Evolutionary conservation across 73 alveolate species (phyloP).

Genomic region (Blepharisma japonicum): DNA sequence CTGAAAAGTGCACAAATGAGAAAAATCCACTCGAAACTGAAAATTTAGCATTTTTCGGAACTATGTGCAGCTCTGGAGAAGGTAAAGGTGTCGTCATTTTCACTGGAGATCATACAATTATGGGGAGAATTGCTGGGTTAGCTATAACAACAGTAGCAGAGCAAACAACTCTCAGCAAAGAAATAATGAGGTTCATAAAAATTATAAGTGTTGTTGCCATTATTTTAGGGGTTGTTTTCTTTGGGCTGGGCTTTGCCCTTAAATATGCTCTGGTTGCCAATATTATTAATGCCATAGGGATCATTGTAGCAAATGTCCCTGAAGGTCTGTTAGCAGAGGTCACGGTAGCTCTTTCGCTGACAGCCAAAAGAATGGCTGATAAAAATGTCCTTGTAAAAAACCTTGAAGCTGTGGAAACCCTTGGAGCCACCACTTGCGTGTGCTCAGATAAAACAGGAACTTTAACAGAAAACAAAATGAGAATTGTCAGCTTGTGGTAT

Average conservation of each 20-base stretch:
- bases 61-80: conserved; percentile 89
- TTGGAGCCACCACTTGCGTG: conserved; percentile 96
- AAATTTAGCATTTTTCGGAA: conserved; percentile 93
- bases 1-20: conserved; percentile 76
- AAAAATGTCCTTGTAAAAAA: conserved; percentile 89
- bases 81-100: conserved; percentile 90
- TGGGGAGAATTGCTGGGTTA: conserved; percentile 94
- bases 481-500: conserved; percentile 88
- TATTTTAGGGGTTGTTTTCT: conserved; percentile 76
- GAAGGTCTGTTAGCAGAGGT: conserved; percentile 93
- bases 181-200: conserved; percentile 86
- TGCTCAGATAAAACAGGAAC: conserved; percentile 98
- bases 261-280: conserved; percentile 78
- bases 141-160: conserved; percentile 81
- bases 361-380: conserved; percentile 91
- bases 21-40: conserved; percentile 92
- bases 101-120: conserved; percentile 93
- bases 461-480: conserved; percentile 93
- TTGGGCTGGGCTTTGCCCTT: conserved; percentile 70
- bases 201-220: conserved; percentile 89
- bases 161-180: conserved; percentile 88
- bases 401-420: conserved; percentile 92
- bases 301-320: conserved; percentile 96
- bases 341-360: conserved; percentile 87
- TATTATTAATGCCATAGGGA: conserved; percentile 88